phyloP scores from a whole-genome alignment of 2,329 filamentous ascomycete genomes.

The Colletotrichum sidae region DNA sequence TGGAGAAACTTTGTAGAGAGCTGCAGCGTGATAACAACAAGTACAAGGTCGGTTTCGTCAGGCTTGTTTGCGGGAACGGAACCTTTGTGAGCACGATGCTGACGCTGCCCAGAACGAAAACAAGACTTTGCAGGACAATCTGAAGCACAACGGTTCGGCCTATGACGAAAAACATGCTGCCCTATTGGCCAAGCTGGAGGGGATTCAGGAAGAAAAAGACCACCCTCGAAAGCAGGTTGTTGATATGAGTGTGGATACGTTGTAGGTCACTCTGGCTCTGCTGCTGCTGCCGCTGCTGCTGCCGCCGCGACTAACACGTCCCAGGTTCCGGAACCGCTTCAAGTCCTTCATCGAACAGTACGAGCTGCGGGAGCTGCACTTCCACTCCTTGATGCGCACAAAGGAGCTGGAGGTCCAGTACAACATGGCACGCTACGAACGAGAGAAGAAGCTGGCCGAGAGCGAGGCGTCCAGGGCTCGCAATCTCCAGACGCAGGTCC shows the following conservation, averaged over 20 bases:
- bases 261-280: background rate
- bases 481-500: slow-evolving; percentile 89
- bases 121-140: slow-evolving; percentile 87
- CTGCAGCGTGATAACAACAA: slow-evolving; percentile 98
- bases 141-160: slow-evolving; percentile 83
- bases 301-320: slow-evolving; percentile 50
- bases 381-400: slow-evolving; percentile 89
- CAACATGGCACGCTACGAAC: slow-evolving; percentile 87
- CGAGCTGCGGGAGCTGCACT: slow-evolving; percentile 93
- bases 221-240: slow-evolving; percentile 83
- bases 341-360: slow-evolving; percentile 98
- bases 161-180: slow-evolving; percentile 88
- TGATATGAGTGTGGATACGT: slow-evolving; percentile 82
- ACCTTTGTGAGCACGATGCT: slow-evolving; percentile 6
- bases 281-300: background rate
- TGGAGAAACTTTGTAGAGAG: slow-evolving; percentile 95
- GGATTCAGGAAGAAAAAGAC: slow-evolving; percentile 88
- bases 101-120: slow-evolving; percentile 79
- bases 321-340: slow-evolving; percentile 84
- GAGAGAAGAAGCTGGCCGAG: slow-evolving; percentile 90
- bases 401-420: slow-evolving; percentile 97
- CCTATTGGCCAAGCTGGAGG: slow-evolving; percentile 85
- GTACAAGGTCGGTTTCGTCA: slow-evolving; percentile 77
- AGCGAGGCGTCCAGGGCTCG: slow-evolving; percentile 82
- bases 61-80: slow-evolving; percentile 22